A percentile compares a stretch with the other conserved stretches of the same genome.
Evolutionary conservation across 371 early-diverging fungal species (phyloP).

Genomic region (Mortierella sp.): DNA sequence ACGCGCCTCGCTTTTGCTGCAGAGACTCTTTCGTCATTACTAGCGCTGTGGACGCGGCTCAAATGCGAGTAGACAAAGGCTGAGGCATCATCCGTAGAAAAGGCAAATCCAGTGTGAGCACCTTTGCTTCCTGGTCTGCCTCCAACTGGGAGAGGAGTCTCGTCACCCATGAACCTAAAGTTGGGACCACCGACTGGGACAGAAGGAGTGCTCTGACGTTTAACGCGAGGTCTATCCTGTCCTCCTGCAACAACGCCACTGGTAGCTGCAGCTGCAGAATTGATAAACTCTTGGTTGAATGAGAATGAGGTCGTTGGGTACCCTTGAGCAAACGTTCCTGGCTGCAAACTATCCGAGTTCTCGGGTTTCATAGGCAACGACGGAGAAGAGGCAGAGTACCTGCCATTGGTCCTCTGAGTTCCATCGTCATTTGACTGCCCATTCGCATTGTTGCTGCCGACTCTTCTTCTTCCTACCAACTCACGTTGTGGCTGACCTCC

Average conservation of each 20-base stretch:
- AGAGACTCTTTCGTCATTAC: conserved; percentile 28
- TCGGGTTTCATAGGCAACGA: conserved; percentile 18
- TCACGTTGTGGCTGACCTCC: conserved; percentile 29
- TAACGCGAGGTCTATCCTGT: conserved; percentile 29
- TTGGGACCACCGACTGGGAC: conserved; percentile 44
- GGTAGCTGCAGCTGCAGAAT: conserved; percentile 19
- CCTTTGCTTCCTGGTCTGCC: conserved; percentile 2
- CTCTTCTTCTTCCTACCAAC: conserved; percentile 38
- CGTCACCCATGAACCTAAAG: conserved; percentile 53
- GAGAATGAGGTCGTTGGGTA: conserved; percentile 54
- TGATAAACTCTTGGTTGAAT: conserved; percentile 49
- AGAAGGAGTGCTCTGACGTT: conserved; percentile 53
- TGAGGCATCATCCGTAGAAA: conserved; percentile 53
- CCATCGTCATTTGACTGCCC: conserved; percentile 18
- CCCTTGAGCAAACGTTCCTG: conserved; percentile 46
- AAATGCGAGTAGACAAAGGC: conserved; percentile 52
- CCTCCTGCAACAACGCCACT: too few relatives aligned
- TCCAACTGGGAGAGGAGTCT: conserved; percentile 20
- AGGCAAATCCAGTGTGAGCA: conserved; percentile 49
- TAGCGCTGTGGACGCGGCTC: conserved; percentile 40
- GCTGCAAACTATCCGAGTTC: conserved; percentile 11
- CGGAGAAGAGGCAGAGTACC: conserved; percentile 16
- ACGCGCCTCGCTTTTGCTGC: conserved; percentile 21
- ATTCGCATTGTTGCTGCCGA: conserved; percentile 19
- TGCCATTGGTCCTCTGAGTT: conserved; percentile 8